phyloP scores from a whole-genome alignment of 345 rosid genomes.

The Aurinia saxatilis region DNA sequence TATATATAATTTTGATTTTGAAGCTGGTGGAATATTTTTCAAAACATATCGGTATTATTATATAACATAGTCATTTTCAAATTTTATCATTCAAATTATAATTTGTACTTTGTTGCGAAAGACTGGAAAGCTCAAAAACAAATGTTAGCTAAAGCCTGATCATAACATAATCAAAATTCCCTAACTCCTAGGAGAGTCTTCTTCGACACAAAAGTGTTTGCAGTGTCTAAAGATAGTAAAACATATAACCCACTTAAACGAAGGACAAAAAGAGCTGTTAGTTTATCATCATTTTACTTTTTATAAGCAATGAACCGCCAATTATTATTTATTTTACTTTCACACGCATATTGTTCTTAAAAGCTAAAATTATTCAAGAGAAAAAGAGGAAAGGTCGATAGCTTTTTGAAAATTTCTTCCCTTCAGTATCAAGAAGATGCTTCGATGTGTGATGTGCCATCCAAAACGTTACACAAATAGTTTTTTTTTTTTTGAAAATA shows the following conservation, averaged over 20 bases:
- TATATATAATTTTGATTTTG: no score
- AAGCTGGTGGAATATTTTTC: no score
- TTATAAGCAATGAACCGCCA: neutral
- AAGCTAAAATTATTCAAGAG: neutral
- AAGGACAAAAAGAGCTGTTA: slow-evolving; percentile 9
- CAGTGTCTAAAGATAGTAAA: neutral
- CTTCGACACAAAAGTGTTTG: slow-evolving; percentile 20
- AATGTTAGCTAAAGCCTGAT: neutral
- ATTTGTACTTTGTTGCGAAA: no score
- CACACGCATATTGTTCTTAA: neutral
- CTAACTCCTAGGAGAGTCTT: slow-evolving; percentile 28
- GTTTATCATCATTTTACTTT: slow-evolving; percentile 19
- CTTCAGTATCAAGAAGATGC: slow-evolving; percentile 4
- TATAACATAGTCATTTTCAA: no score
- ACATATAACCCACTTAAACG: slow-evolving; percentile 1
- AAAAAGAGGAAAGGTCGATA: slow-evolving; percentile 14
- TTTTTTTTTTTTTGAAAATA: no score
- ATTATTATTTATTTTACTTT: neutral
- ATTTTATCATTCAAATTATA: no score
- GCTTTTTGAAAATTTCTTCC: neutral
- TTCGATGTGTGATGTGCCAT: slow-evolving; percentile 2
- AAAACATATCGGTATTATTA: no score
- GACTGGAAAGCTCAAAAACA: neutral
- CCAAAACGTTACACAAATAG: neutral
- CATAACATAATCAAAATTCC: slow-evolving; percentile 8